Conservation (phyloP, 345 rosid genomes). For the Erucastrum elatum region DNA sequence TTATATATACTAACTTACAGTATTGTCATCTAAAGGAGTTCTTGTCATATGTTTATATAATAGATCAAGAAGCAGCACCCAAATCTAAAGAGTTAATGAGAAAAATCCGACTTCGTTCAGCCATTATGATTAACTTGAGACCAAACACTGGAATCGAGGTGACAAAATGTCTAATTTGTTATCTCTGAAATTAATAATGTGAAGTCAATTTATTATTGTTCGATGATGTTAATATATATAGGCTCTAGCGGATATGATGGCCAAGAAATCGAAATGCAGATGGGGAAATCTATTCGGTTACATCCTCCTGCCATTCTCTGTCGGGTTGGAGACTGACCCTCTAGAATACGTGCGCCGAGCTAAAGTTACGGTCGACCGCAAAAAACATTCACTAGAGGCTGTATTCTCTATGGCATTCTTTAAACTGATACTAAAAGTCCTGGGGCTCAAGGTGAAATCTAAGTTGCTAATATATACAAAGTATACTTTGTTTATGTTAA, state of each 20-base stretch:
- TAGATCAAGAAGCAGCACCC: slow-evolving; percentile 36
- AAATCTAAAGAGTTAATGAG: slow-evolving; percentile 34
- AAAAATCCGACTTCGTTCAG: slow-evolving; percentile 50
- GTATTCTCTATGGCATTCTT: slow-evolving; percentile 26
- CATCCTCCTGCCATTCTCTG: slow-evolving; percentile 51
- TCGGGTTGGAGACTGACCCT: slow-evolving; percentile 45
- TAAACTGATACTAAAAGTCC: slow-evolving; percentile 34
- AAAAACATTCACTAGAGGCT: slow-evolving; percentile 45
- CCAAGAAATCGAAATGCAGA: background rate
- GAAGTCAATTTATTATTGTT: background rate
- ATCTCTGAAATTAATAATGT: background rate
- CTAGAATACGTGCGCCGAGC: slow-evolving; percentile 54
- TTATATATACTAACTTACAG: background rate
- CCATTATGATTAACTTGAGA: slow-evolving; percentile 57
- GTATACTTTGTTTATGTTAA: background rate
- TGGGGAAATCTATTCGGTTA: slow-evolving; percentile 61
- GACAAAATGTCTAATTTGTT: background rate
- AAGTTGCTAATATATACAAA: background rate
- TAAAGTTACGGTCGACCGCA: slow-evolving; percentile 52
- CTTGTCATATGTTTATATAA: slow-evolving; percentile 17
- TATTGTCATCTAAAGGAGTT: background rate
- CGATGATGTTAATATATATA: slow-evolving; percentile 5
- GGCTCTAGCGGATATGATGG: slow-evolving; percentile 46
- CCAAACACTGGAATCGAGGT: slow-evolving; percentile 62
- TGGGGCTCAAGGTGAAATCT: slow-evolving; percentile 47